Conservation (phyloP, 805 yeast genomes). For the Monosporozyma aerobia region DNA sequence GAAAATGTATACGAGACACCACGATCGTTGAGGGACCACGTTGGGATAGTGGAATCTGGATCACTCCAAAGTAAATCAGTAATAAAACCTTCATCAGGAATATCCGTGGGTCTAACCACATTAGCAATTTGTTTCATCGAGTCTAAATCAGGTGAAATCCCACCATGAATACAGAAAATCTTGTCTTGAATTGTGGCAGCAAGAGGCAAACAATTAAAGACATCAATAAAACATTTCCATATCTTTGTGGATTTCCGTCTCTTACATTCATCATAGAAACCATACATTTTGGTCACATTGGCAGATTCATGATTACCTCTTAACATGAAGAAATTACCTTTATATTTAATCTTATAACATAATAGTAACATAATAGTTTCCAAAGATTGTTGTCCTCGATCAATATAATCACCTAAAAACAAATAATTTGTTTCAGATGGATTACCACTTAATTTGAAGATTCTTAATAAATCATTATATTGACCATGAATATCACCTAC, state of each 20-base stretch:
- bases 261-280: slow-evolving; percentile 96
- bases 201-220: slow-evolving; percentile 89
- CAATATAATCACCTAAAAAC: slow-evolving; percentile 94
- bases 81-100: slow-evolving; percentile 68
- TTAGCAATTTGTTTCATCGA: slow-evolving; percentile 54
- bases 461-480: slow-evolving; percentile 79
- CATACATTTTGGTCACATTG: slow-evolving; percentile 90
- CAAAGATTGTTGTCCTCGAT: slow-evolving; percentile 90
- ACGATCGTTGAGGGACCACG: slow-evolving; percentile 73
- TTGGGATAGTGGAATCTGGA: slow-evolving; percentile 46
- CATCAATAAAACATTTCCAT: slow-evolving; percentile 91
- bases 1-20: slow-evolving; percentile 78
- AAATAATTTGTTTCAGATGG: slow-evolving; percentile 90
- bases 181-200: slow-evolving; percentile 93
- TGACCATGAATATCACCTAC: slow-evolving; percentile 97
- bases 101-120: slow-evolving; percentile 68
- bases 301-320: slow-evolving; percentile 98
- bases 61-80: slow-evolving; percentile 81
- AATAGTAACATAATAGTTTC: slow-evolving; percentile 83
- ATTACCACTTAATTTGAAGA: slow-evolving; percentile 89
- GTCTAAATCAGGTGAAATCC: slow-evolving; percentile 62
- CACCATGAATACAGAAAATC: slow-evolving; percentile 85
- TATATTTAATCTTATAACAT: slow-evolving; percentile 92
- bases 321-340: slow-evolving; percentile 86
- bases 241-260: slow-evolving; percentile 81